A percentile compares a stretch with the other conserved stretches of the same genome.
Evolutionary conservation across 495 filamentous ascomycete genomes (phyloP).

Genomic region (Aspergillus bridgeri): DNA sequence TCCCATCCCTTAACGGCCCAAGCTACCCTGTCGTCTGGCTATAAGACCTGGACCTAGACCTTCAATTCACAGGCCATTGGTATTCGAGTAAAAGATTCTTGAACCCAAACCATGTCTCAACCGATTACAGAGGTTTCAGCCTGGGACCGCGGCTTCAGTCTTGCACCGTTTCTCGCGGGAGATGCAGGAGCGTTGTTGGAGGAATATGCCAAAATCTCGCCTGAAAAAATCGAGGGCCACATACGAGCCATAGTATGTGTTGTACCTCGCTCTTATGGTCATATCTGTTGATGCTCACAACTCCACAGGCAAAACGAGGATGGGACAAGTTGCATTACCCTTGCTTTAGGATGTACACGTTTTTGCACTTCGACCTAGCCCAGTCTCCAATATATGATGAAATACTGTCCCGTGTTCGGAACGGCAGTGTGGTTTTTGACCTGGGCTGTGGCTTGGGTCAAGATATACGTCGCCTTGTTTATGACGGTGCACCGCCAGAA

Average conservation of each 20-base stretch:
- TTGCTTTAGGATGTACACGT: slow-evolving; percentile 43
- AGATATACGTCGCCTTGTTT: slow-evolving; percentile 30
- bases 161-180: too few relatives aligned
- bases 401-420: slow-evolving; percentile 19
- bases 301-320: background rate
- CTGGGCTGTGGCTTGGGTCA: slow-evolving; percentile 37
- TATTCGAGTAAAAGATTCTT: too few relatives aligned
- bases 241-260: background rate
- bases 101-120: too few relatives aligned
- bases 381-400: slow-evolving; percentile 20
- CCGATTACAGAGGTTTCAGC: too few relatives aligned
- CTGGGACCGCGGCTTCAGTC: too few relatives aligned
- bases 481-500: slow-evolving; percentile 25
- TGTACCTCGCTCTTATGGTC: background rate
- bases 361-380: slow-evolving; percentile 28
- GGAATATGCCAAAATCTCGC: too few relatives aligned
- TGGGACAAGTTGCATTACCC: slow-evolving; percentile 22
- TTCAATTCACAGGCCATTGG: too few relatives aligned
- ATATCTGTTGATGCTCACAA: background rate
- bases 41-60: too few relatives aligned
- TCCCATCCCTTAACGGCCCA: too few relatives aligned
- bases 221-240: background rate
- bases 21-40: too few relatives aligned
- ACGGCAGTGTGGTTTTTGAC: slow-evolving; percentile 27
- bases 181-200: too few relatives aligned